Evolutionary conservation across 2,329 filamentous ascomycete genomes (phyloP).

Genomic region (Diplocarpon rosae): DNA sequence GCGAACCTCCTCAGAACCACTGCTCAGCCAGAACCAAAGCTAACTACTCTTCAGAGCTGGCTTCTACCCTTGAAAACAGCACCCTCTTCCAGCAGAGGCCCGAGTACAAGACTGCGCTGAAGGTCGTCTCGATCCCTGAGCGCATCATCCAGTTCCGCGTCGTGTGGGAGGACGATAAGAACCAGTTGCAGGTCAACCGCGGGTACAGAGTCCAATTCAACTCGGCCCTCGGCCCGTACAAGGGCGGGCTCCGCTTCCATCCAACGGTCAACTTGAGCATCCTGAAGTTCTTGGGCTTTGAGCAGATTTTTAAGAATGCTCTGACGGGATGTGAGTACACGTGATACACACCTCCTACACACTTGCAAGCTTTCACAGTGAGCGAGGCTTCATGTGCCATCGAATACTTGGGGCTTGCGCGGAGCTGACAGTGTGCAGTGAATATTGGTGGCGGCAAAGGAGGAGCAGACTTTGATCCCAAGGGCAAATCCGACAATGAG

Average conservation of each 20-base stretch:
- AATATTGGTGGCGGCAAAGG: slow-evolving; percentile 97
- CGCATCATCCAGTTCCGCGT: slow-evolving; percentile 96
- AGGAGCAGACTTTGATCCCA: slow-evolving; percentile 96
- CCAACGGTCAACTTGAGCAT: slow-evolving; percentile 71
- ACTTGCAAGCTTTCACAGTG: too few relatives aligned
- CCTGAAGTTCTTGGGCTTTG: slow-evolving; percentile 96
- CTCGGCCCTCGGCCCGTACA: slow-evolving; percentile 93
- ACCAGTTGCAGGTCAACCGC: slow-evolving; percentile 80
- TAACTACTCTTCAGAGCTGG: slow-evolving; percentile 56
- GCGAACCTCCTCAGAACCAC: background rate
- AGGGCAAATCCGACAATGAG: slow-evolving; percentile 95
- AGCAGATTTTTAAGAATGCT: slow-evolving; percentile 99
- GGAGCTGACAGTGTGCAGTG: slow-evolving; percentile 36
- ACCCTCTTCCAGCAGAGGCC: slow-evolving; percentile 88
- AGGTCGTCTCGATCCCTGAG: slow-evolving; percentile 83
- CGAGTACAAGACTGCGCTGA: slow-evolving; percentile 84
- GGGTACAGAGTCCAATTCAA: slow-evolving; percentile 98
- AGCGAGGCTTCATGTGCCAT: too few relatives aligned
- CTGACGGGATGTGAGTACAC: slow-evolving; percentile 70
- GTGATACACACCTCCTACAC: too few relatives aligned
- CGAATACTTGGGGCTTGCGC: too few relatives aligned
- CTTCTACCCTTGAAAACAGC: slow-evolving; percentile 86
- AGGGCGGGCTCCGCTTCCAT: slow-evolving; percentile 93
- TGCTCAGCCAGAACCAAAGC: background rate
- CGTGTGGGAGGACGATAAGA: slow-evolving; percentile 91